Percentiles rank a stretch among this genome's conserved stretches.
phyloP scores from a whole-genome alignment of 257 asterid species.

The Sherardia arvensis region DNA sequence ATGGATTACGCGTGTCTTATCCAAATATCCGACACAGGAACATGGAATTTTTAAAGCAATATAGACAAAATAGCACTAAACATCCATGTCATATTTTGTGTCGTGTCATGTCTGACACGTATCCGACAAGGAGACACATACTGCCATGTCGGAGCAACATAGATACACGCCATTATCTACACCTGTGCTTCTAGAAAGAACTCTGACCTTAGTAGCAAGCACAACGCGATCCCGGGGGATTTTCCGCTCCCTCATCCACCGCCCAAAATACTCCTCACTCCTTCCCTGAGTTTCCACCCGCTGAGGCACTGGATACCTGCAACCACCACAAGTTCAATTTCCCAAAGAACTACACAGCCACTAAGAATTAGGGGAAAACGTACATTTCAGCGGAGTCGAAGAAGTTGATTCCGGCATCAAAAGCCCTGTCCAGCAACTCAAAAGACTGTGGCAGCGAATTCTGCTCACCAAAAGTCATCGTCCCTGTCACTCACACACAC shows the following conservation, averaged over 20 bases:
- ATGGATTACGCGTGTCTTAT: too few relatives aligned
- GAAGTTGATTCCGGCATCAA: conserved; percentile 66
- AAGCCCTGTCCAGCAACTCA: conserved; percentile 71
- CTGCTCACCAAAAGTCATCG: conserved; percentile 86
- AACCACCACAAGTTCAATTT: neutral
- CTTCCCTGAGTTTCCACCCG: conserved; percentile 70
- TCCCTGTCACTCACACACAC: conserved; percentile 31
- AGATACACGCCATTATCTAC: neutral
- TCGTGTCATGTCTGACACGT: too few relatives aligned
- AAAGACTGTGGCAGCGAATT: conserved; percentile 52
- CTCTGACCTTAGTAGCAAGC: conserved; percentile 69
- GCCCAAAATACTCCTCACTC: conserved; percentile 69
- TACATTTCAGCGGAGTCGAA: conserved; percentile 90
- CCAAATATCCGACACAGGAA: too few relatives aligned
- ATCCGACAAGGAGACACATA: too few relatives aligned
- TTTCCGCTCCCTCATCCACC: conserved; percentile 34
- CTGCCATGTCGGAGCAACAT: too few relatives aligned
- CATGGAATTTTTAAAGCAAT: too few relatives aligned
- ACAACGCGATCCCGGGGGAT: conserved; percentile 57
- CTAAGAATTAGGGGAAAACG: too few relatives aligned
- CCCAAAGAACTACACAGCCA: neutral
- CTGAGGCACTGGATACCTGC: conserved; percentile 91
- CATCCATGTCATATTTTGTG: too few relatives aligned
- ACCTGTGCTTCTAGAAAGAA: neutral
- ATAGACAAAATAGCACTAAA: too few relatives aligned